Conservation (phyloP, 768 basidiomycete genomes). For the Suillus brevipes region DNA sequence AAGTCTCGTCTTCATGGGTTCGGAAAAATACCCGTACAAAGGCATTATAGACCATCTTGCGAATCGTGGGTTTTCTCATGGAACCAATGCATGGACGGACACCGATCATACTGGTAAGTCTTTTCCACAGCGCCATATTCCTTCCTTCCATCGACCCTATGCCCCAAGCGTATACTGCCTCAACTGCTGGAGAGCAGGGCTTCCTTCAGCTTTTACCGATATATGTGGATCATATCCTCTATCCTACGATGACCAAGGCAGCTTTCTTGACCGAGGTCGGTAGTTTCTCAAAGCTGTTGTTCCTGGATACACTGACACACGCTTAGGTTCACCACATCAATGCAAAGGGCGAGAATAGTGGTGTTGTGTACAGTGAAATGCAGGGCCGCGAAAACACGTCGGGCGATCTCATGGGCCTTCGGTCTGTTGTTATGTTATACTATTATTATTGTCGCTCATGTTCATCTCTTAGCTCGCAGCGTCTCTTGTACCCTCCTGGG, state of each 20-base stretch:
- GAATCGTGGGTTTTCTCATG: conserved; percentile 89
- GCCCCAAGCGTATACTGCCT: conserved; percentile 78
- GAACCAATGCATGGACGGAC: conserved; percentile 97
- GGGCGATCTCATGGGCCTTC: conserved; percentile 84
- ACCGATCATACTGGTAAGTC: conserved; percentile 71
- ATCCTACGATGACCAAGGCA: conserved; percentile 89
- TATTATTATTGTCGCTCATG: conserved; percentile 9
- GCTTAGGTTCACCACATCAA: conserved; percentile 93
- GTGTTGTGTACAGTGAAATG: conserved; percentile 98
- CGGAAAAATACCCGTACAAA: conserved; percentile 93
- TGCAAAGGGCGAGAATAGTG: conserved; percentile 84
- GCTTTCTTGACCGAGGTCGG: conserved; percentile 70
- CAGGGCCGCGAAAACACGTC: conserved; percentile 94
- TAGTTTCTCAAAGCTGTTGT: conserved; percentile 1
- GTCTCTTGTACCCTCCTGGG: conserved; percentile 72
- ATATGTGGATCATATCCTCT: conserved; percentile 94
- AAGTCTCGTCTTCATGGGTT: conserved; percentile 93
- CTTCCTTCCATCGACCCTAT: conserved; percentile 2
- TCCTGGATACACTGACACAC: conserved; percentile 1
- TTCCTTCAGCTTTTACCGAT: conserved; percentile 84
- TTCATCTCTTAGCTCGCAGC: conserved; percentile 58
- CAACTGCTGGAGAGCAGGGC: conserved; percentile 93
- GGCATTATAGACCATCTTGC: conserved; percentile 94
- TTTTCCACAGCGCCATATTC: neutral
- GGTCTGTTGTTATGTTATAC: conserved; percentile 46